Conservation (phyloP, 768 basidiomycete species). For the Trametes elegans region DNA sequence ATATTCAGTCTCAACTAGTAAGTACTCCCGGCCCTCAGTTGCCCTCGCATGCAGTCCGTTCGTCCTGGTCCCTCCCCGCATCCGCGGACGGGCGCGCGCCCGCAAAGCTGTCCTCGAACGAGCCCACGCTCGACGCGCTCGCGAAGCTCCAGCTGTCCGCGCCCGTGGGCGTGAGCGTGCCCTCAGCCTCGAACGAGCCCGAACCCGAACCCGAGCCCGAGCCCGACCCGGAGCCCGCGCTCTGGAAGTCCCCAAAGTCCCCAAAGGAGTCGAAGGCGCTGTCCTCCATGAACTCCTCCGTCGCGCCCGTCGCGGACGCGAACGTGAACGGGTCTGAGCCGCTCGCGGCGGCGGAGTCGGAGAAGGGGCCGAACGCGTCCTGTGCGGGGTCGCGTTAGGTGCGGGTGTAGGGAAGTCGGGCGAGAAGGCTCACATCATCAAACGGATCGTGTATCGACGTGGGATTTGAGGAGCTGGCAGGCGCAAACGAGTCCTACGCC, state of each 20-base stretch:
- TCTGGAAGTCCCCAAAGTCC: conserved; percentile 79
- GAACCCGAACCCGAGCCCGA: too few species aligned
- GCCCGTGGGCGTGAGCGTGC: conserved; percentile 24
- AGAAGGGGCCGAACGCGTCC: conserved; percentile 62
- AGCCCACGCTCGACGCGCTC: conserved; percentile 29
- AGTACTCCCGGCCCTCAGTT: too few species aligned
- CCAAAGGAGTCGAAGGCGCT: conserved; percentile 61
- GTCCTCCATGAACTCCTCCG: conserved; percentile 59
- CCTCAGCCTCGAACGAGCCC: conserved; percentile 23
- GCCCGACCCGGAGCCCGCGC: conserved; percentile 42
- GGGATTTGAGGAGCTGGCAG: conserved; percentile 14
- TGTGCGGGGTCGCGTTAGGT: conserved; percentile 1
- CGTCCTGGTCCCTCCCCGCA: conserved; percentile 19
- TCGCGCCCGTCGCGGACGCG: conserved; percentile 46
- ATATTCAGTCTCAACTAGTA: too few species aligned
- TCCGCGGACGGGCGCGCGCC: conserved; percentile 14
- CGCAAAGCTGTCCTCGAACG: conserved; percentile 22
- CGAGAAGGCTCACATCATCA: conserved; percentile 48
- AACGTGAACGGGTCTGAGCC: conserved; percentile 55
- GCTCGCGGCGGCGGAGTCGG: conserved; percentile 53
- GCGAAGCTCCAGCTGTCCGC: conserved; percentile 33
- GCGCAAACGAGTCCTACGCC: conserved; percentile 33
- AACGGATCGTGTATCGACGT: conserved; percentile 31
- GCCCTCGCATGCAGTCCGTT: conserved; percentile 30
- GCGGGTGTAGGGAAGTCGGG: background rate